Percentiles rank a stretch among this genome's conserved stretches.
Conservation (phyloP, 176 grass and related monocot genomes). For the Canna indica region DNA sequence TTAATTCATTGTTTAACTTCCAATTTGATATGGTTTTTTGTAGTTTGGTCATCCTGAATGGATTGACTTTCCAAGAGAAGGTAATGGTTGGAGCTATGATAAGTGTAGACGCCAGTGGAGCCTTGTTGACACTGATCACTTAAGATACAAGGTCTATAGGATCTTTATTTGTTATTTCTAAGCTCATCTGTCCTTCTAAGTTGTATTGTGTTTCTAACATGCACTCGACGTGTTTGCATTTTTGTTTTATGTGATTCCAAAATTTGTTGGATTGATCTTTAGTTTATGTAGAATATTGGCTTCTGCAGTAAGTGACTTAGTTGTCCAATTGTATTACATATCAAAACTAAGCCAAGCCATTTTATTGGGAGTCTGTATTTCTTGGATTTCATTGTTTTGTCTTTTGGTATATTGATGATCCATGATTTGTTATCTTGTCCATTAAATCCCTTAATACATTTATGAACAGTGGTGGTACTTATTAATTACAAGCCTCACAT, state of each 20-base stretch:
- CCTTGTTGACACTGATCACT: conserved; percentile 79
- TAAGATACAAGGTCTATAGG: conserved; percentile 84
- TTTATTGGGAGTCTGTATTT: neutral
- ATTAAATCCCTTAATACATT: neutral
- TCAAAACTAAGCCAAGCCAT: neutral
- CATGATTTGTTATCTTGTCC: neutral
- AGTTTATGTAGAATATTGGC: neutral
- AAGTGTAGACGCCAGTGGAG: conserved; percentile 97
- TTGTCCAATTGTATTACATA: neutral
- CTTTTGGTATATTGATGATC: neutral
- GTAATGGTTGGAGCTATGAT: conserved; percentile 87
- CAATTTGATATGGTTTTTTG: neutral
- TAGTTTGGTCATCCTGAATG: conserved; percentile 99
- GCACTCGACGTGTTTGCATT: neutral
- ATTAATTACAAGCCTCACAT: too few relatives aligned
- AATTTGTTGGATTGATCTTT: too few relatives aligned
- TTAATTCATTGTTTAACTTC: conserved; percentile 8
- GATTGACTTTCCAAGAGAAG: conserved; percentile 99
- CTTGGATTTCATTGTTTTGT: neutral
- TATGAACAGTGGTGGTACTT: neutral
- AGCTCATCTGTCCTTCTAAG: neutral
- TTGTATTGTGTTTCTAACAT: neutral
- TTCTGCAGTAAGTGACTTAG: neutral
- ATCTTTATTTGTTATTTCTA: neutral
- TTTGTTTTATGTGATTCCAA: neutral